phyloP scores from a whole-genome alignment of 306 rosid genomes.

The Prosopis cineraria region DNA sequence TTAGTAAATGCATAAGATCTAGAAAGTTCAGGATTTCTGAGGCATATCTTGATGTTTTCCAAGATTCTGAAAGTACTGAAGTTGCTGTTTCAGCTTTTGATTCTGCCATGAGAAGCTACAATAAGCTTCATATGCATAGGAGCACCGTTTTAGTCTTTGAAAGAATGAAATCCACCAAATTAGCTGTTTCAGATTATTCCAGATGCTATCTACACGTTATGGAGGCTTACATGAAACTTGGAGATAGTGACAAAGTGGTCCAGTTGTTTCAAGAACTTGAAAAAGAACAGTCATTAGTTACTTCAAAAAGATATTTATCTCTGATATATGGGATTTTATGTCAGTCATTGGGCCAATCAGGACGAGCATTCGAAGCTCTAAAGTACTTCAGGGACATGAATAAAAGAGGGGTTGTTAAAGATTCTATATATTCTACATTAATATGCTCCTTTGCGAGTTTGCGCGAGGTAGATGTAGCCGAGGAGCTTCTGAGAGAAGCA shows the following conservation, averaged over 20 bases:
- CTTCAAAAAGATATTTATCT: constrained; percentile 33
- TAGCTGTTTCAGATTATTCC: constrained; percentile 39
- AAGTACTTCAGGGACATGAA: constrained; percentile 52
- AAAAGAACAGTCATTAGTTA: constrained; percentile 29
- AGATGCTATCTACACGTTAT: constrained; percentile 53
- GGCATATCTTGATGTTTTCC: constrained; percentile 46
- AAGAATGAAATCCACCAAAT: constrained; percentile 37
- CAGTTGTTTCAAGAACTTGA: constrained; percentile 52
- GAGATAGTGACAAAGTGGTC: constrained; percentile 48
- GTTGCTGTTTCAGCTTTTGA: constrained; percentile 49
- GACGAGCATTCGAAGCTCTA: constrained; percentile 63
- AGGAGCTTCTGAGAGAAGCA: constrained; percentile 59
- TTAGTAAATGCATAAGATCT: constrained; percentile 53
- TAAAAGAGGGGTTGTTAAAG: constrained; percentile 40
- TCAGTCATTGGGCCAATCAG: constrained; percentile 50
- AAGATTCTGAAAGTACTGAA: constrained; percentile 18
- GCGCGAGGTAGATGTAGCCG: constrained; percentile 46
- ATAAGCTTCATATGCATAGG: constrained; percentile 74
- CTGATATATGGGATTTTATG: constrained; percentile 50
- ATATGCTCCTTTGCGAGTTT: constrained; percentile 57
- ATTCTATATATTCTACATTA: constrained; percentile 60
- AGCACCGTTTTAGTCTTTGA: constrained; percentile 48
- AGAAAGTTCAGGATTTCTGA: constrained; percentile 61
- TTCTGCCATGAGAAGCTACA: constrained; percentile 64
- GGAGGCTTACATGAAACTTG: constrained; percentile 59